Base-by-base conservation (phyloP, 2,329 filamentous ascomycete species). In the Fusarium denticulatum region DNA sequence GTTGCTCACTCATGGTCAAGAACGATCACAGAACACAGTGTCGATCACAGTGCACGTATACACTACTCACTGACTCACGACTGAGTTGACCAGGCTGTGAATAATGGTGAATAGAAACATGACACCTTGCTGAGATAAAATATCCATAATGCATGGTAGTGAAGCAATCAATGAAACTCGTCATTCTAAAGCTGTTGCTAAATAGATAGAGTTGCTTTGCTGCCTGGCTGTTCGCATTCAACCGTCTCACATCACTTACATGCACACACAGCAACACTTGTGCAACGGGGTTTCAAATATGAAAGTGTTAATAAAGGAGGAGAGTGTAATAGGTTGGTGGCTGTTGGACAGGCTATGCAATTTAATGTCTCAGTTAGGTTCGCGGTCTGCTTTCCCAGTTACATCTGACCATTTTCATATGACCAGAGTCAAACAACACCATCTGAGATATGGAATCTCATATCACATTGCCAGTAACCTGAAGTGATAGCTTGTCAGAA, bases 331-430 rank as follows among this genome's bases (percentile, higher is more conserved):
- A 10, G 4, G 1, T 3, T n/a, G 13, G 28, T 9, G 11, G 3
- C 0, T 18, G 15, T 1, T 5, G 15, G 32, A n/a, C 5, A n/a
- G 7, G 22, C 15, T 9, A 7, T n/a, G 22, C 0, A 2, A 9
- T n/a, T 30, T 16, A 6, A 13, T 9, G 28, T 20, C 10, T 16
- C 28, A n/a, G 15, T 18, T 18, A 8, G 20, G 11, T n/a, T 49
- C 3, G 22, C 11, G n/a, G 22, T 24, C 22, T 32, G 12, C 16
- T 34, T 30, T n/a, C 47, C 6, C 11, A 2, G 15, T 11, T 2
- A 7, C 16, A 4, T 5, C 22, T 18, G 5, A 18, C 12, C 10
- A 49, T 5, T 37, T 8, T 37, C 36, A 10, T 36, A 37, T 9
- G 16, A 24, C 22, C 6, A 0, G 11, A 32, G 22, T 7, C 14